Evolutionary conservation across 2,329 filamentous ascomycete species (phyloP), one percentile per base, ranked within the genome.

Genomic region (Neurospora sp.): DNA sequence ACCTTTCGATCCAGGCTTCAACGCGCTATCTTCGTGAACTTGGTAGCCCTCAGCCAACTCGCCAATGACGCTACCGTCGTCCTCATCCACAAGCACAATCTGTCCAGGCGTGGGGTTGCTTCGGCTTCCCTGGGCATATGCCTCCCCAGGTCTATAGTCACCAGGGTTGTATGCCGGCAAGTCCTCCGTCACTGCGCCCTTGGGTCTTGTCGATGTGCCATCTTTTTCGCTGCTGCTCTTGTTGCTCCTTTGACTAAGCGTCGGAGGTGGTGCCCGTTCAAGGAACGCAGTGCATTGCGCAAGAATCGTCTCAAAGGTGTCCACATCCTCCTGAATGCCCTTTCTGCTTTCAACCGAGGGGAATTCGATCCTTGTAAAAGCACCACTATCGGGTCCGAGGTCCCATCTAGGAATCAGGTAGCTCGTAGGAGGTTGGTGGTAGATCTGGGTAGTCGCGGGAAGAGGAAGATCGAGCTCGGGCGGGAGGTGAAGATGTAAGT

Each of bases 261-360:
- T 82, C 10, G 87, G 89, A 6, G 92, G 88, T 52, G 89, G 84
- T 10, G 92, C 90, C 65, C 93, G 89, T 80, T 98, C 95, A 4
- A 97, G 87, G 79, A 99, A 98, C 1, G 95, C 92, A 2, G 95
- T 98, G 80, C 95, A 98, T 81, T 98, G 93, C n/a, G 95, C 95
- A 67, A 98, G 85, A 73, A 98, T 98, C 3, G 95, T 97, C 83
- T 98, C 95, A 77, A 97, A 98, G 0, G 95, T 98, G 78, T 97
- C 93, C 57, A 97, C 85, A 79, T 97, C 95, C 78, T 98, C 94
- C 79, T 97, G 93, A 1, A 92, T 87, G 36, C 92, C 90, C 40
- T 87, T 84, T 40, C 92, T 89, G 71, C 84, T 88, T 23, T 92
- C 92, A 33, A 91, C 83, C 2, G 85, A 79, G 0, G 94, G 94